Evolutionary conservation across 371 early-diverging fungal species (phyloP), one percentile per base, ranked within the genome.

Genomic region (Mortierella sp.): DNA sequence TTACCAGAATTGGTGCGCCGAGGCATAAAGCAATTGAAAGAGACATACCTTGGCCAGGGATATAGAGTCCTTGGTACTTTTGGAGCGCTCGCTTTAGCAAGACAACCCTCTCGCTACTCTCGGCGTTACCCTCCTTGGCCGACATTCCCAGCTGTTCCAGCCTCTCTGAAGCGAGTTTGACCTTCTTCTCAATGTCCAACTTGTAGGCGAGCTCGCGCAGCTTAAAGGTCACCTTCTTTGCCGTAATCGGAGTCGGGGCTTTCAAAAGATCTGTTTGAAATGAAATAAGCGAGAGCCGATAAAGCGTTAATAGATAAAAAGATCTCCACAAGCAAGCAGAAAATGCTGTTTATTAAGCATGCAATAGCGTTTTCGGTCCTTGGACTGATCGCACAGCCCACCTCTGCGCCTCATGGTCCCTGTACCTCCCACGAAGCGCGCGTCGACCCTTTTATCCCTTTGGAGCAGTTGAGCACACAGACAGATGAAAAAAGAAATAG

Each of bases 121-220:
- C 96, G 55, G 77, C 79, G 88, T 78, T 79, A 90, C 73, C 76
- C 31, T 78, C 84, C 45, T 83, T 83, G 53, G 78, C 79, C 7
- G 76, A 64, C 65, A 79, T 91, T n/a, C 90, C 91, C 40, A 91
- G 87, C 41, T 86, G 86, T 24, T 88, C 87, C 79, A 90, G 85
- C 9, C 87, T 88, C 63, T 80, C 87, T 31, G 89, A 86, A 31
- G 95, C 97, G 39, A 91, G 90, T 70, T 92, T 88, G 24, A 97
- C 91, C 76, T 95, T 95, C 70, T 91, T 93, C 87, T 97, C 98
- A 16, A 97, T 91, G 58, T 96, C 95, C 29, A 97, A 88, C 85
- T 96, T 96, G 85, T 92, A 92, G 40, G 93, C 90, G 44, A 96
- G 86, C 80, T 96, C 95, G 64, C 91, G 92, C 70, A 97, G 85